phyloP scores from a whole-genome alignment of 108 stramenopile genomes.

The Cyclotella kingstonii region DNA sequence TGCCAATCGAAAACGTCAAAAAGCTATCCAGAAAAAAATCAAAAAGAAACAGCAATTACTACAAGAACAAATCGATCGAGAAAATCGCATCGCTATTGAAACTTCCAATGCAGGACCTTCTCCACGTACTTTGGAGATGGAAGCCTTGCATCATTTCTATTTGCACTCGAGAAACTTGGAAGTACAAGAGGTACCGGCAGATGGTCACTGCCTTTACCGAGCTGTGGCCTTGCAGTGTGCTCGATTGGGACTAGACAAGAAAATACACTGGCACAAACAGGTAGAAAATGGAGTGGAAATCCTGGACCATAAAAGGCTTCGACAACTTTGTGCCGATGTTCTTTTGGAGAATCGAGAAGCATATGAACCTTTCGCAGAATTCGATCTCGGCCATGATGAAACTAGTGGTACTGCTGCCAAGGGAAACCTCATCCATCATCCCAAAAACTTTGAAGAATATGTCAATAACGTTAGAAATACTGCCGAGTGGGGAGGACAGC shows the following conservation, averaged over 20 bases:
- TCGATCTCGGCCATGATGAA: constrained; percentile 45
- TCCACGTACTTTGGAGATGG: constrained; percentile 61
- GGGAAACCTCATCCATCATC: no score
- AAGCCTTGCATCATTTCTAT: constrained; percentile 43
- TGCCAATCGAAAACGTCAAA: constrained; percentile 55
- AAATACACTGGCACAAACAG: no score
- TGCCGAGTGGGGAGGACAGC: constrained; percentile 96
- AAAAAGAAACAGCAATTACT: constrained; percentile 55
- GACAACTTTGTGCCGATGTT: constrained; percentile 63
- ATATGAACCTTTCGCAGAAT: constrained; percentile 91
- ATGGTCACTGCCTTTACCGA: constrained; percentile 96
- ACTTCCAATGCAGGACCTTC: constrained; percentile 63
- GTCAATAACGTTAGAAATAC: constrained; percentile 71
- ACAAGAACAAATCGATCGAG: constrained; percentile 50
- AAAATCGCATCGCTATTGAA: constrained; percentile 41
- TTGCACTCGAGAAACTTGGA: constrained; percentile 50
- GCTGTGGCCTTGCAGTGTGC: constrained; percentile 82
- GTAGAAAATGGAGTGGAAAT: not conserved
- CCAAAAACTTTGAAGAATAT: constrained; percentile 80
- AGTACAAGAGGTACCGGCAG: constrained; percentile 84
- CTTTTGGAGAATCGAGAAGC: constrained; percentile 64
- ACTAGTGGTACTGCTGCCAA: no score
- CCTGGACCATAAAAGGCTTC: constrained; percentile 32
- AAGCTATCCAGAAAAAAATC: constrained; percentile 61
- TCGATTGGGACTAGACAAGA: constrained; percentile 35